phyloP scores from a whole-genome alignment of 768 basidiomycete species.

The Ramaria rubella region DNA sequence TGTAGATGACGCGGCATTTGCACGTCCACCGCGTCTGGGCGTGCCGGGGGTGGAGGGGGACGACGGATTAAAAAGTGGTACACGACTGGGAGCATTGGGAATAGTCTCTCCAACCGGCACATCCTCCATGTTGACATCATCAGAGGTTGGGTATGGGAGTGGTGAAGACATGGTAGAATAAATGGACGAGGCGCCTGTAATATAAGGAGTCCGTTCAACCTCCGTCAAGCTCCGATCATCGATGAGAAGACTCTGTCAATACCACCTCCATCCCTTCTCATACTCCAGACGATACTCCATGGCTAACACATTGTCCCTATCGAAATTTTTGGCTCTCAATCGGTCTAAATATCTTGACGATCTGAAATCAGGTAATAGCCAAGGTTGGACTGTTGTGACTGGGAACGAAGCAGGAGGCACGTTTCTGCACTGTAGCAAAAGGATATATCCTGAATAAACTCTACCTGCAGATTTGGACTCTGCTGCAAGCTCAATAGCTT shows the following conservation, averaged over 20 bases:
- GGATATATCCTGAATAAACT: neutral
- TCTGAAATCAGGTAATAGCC: conserved; percentile 37
- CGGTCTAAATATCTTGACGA: conserved; percentile 60
- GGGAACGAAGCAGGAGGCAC: conserved; percentile 96
- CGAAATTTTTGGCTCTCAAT: conserved; percentile 36
- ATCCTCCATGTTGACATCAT: conserved; percentile 24
- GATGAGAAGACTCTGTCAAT: neutral
- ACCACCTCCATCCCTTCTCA: neutral
- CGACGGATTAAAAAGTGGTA: conserved; percentile 48
- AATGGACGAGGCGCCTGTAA: neutral
- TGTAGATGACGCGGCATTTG: conserved; percentile 34
- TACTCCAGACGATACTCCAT: neutral
- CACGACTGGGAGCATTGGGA: conserved; percentile 34
- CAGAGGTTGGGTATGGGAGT: conserved; percentile 25
- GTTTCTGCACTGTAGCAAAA: conserved; percentile 11
- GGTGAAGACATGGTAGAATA: conserved; percentile 19
- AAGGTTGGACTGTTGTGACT: conserved; percentile 81
- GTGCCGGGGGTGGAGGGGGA: conserved; percentile 50
- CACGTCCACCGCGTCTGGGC: conserved; percentile 35
- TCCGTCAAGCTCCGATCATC: neutral
- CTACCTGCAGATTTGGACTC: conserved; percentile 76
- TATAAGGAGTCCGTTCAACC: neutral
- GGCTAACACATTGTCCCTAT: conserved; percentile 15
- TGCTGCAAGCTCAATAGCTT: conserved; percentile 78
- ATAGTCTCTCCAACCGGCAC: conserved; percentile 29